These are phyloP conservation scores for Mycena chlorophos DNA, from an alignment of 768 basidiomycete genomes.

Conservation along the genomic window DNA sequence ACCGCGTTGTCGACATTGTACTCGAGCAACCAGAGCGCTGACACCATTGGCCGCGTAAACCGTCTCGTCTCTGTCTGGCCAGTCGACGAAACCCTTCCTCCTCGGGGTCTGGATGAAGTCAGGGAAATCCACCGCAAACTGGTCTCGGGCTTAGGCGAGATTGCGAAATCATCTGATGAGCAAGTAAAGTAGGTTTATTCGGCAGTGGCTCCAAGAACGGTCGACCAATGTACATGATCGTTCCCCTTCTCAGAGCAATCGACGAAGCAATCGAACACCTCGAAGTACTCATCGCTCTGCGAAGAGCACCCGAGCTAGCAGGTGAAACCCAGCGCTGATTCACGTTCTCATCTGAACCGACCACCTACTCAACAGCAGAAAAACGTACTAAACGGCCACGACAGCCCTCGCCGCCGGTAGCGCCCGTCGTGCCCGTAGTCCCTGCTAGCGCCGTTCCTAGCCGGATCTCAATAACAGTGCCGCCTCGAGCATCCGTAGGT, in stretches of 20 bases:
- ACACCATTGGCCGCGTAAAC: conserved; percentile 73
- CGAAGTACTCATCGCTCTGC: conserved; percentile 66
- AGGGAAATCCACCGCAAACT: conserved; percentile 66
- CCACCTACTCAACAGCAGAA: conserved; percentile 38
- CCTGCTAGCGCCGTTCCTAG: conserved; percentile 34
- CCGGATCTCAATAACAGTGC: conserved; percentile 58
- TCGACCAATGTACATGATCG: not conserved
- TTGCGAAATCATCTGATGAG: conserved; percentile 55
- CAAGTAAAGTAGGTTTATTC: conserved; percentile 56
- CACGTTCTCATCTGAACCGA: not conserved
- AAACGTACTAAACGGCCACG: conserved; percentile 79
- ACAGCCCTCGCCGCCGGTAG: conserved; percentile 64
- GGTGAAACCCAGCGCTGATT: conserved; percentile 43
- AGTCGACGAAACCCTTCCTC: conserved; percentile 63
- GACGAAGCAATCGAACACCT: conserved; percentile 72
- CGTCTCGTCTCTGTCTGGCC: conserved; percentile 72
- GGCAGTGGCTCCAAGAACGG: not conserved
- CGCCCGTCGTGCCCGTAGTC: conserved; percentile 42
- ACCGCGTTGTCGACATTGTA: conserved; percentile 55
- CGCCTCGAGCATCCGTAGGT: conserved; percentile 59
- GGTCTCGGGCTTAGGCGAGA: conserved; percentile 58
- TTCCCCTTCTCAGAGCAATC: conserved; percentile 52
- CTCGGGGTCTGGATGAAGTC: conserved; percentile 66
- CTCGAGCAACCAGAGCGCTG: conserved; percentile 47
- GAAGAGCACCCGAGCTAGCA: conserved; percentile 70